phyloP scores from a whole-genome alignment of 208 protist genomes.

The Acanthamoeba quina region DNA sequence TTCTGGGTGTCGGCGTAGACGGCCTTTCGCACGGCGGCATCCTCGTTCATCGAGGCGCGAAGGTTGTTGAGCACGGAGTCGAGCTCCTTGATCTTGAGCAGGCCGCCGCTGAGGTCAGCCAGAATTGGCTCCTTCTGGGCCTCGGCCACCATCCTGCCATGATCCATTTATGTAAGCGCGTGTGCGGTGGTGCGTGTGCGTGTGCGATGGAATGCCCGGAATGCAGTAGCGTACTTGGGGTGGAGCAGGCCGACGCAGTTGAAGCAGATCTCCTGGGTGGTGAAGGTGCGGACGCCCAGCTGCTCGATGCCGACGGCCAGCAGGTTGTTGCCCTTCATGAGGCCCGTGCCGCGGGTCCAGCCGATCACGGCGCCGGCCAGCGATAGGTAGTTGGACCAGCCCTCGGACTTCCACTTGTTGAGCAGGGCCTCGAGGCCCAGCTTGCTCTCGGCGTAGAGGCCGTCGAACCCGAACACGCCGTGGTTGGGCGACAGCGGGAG shows the following conservation, averaged over 20 bases:
- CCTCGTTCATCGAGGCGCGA: conserved; percentile 75
- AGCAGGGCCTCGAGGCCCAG: conserved; percentile 89
- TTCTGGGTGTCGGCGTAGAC: conserved; percentile 53
- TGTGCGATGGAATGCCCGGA: not conserved
- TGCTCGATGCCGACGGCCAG: conserved; percentile 86
- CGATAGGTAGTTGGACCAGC: conserved; percentile 87
- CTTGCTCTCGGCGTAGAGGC: conserved; percentile 91
- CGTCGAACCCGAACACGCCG: conserved; percentile 89
- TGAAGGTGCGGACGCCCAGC: conserved; percentile 88
- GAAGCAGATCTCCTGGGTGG: conserved; percentile 88
- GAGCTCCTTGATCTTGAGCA: conserved; percentile 82
- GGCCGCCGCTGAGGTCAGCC: conserved; percentile 89
- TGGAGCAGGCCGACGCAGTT: conserved; percentile 87
- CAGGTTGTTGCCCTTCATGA: conserved; percentile 90
- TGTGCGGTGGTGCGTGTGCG: not conserved
- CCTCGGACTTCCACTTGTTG: conserved; percentile 88
- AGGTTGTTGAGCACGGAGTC: conserved; percentile 72
- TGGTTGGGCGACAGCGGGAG: conserved; percentile 91
- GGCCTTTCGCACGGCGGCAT: conserved; percentile 70
- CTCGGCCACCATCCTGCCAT: conserved; percentile 61
- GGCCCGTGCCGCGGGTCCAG: conserved; percentile 90
- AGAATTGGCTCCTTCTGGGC: conserved; percentile 84
- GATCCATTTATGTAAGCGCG: not conserved
- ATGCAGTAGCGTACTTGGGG: conserved; percentile 38
- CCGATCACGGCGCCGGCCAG: conserved; percentile 90